Evolutionary conservation across 768 basidiomycete genomes (phyloP).

Genomic region (Suillus americanus): DNA sequence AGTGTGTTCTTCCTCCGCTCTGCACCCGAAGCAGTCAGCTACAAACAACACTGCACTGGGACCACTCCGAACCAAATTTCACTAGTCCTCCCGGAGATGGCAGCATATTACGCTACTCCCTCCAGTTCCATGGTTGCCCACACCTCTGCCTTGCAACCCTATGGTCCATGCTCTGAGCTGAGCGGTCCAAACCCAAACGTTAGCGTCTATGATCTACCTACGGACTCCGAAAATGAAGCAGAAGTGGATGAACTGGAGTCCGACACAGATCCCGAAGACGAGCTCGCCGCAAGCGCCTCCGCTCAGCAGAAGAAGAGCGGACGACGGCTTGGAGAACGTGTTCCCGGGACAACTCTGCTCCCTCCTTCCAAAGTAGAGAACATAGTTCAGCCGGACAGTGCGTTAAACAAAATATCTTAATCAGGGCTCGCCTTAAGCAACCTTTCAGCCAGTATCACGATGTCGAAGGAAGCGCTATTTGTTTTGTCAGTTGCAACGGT

Average conservation of each 20-base stretch:
- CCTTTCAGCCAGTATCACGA: conserved; percentile 46
- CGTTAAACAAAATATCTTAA: conserved; percentile 17
- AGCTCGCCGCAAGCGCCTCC: conserved; percentile 26
- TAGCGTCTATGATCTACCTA: conserved; percentile 32
- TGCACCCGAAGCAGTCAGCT: conserved; percentile 1
- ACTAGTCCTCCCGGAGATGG: conserved; percentile 17
- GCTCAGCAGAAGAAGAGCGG: conserved; percentile 26
- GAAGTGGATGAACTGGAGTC: conserved; percentile 36
- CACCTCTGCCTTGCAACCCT: conserved; percentile 32
- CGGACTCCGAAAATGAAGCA: conserved; percentile 33
- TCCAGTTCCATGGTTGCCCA: conserved; percentile 25
- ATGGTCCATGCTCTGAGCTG: conserved; percentile 25
- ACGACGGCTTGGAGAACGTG: conserved; percentile 40
- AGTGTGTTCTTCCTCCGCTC: not conserved
- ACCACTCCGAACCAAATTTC: not conserved
- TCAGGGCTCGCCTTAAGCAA: not conserved
- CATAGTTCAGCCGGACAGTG: conserved; percentile 79
- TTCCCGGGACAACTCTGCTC: conserved; percentile 65
- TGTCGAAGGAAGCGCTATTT: conserved; percentile 77
- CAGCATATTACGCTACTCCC: conserved; percentile 30
- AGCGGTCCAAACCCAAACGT: conserved; percentile 23
- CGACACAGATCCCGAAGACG: conserved; percentile 27
- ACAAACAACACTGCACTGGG: not conserved
- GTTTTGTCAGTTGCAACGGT: conserved; percentile 78
- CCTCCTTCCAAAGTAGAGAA: conserved; percentile 69